Evolutionary conservation across 116 monocot species (phyloP).

Genomic region (Phalaenopsis hybrid): DNA sequence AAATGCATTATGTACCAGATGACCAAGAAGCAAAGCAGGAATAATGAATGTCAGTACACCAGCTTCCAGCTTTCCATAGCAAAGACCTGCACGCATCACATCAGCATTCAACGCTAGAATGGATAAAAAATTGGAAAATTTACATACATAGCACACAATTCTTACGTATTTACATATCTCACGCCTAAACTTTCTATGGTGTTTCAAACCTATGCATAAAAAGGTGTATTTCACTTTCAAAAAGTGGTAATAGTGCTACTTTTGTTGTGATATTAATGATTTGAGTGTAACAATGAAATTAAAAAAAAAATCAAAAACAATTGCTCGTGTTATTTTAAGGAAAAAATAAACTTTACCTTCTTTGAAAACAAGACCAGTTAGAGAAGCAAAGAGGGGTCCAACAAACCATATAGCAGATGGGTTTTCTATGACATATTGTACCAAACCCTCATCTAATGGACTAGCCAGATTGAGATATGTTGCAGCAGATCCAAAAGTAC

Average conservation of each 20-base stretch:
- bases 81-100: slow-evolving; percentile 48
- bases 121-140: background rate
- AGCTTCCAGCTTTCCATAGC: slow-evolving; percentile 96
- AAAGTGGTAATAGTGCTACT: no score
- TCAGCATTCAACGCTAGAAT: background rate
- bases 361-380: slow-evolving; percentile 95
- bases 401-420: slow-evolving; percentile 72
- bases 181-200: no score
- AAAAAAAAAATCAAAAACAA: background rate
- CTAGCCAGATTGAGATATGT: slow-evolving; percentile 51
- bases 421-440: slow-evolving; percentile 57
- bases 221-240: no score
- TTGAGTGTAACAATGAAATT: background rate
- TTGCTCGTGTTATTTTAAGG: background rate
- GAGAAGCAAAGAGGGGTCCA: slow-evolving; percentile 88
- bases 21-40: slow-evolving; percentile 82
- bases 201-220: no score
- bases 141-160: no score
- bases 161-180: no score
- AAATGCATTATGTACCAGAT: slow-evolving; percentile 45
- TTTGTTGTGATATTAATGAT: no score
- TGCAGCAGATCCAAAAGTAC: slow-evolving; percentile 64
- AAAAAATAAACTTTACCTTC: slow-evolving; percentile 47
- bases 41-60: slow-evolving; percentile 82
- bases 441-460: slow-evolving; percentile 58